Evolutionary conservation across 345 rosid genomes (phyloP), one percentile per base, ranked within the genome.

Genomic region (Passiflora organensis): DNA sequence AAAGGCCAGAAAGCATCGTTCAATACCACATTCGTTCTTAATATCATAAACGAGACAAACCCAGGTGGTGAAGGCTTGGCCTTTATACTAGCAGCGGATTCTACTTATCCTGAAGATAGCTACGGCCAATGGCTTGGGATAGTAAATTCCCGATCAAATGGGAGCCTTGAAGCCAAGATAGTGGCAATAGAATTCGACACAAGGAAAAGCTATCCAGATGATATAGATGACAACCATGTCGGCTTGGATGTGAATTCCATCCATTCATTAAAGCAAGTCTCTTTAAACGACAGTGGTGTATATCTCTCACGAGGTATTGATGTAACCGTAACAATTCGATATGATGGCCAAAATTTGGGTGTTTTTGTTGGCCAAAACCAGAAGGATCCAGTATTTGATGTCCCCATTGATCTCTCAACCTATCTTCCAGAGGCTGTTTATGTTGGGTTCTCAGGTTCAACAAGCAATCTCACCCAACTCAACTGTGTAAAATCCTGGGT

Each of bases 161-260:
- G 66, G 4, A 42, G 72, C 22, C 2, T 43, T 6, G 41, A 32
- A 37, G 76, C 81, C 11, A 24, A 13, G 14, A 74, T 75, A 0
- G 82, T 86, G 25, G 86, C 88, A 0, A 58, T 86, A 2, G 97
- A 86, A 19, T 87, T 87, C 25, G 94, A 90, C 68, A 84, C 90
- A 5, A 63, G 72, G 63, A 72, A 67, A 81, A 87, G 82, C 64
- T 63, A 54, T 28, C 56, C 64, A 0, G 62, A 55, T n/a, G 93
- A 87, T 66, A 21, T 76, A 24, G 89, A 85, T 32, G 74, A 60
- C 34, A 85, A 85, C 60, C 96, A 87, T 52, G 78, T 87, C 18
- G 96, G 81, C 20, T 57, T 87, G 56, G 79, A 90, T 39, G 23
- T 87, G 15, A 78, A 81, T 44, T 73, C 64, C 34, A 46, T 80